Evolutionary conservation across 805 yeast species (phyloP).

Genomic region (Candida koratica): DNA sequence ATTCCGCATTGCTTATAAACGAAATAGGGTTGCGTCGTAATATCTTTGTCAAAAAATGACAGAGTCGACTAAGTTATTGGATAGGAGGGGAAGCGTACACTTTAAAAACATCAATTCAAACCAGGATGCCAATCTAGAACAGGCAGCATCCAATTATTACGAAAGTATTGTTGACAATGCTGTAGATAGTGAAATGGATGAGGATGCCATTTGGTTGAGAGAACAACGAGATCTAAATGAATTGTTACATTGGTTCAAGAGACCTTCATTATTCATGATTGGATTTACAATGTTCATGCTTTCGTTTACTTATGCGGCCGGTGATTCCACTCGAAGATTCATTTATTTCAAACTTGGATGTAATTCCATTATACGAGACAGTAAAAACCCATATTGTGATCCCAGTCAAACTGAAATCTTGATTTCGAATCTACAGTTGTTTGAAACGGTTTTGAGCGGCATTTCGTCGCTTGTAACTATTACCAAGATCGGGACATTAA

Average conservation of each 20-base stretch:
- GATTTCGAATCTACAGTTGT: constrained; percentile 49
- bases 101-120: constrained; percentile 7
- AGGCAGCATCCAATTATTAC: constrained; percentile 33
- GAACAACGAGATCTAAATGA: constrained; percentile 46
- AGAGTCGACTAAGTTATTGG: constrained; percentile 4
- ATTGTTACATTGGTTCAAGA: constrained; percentile 46
- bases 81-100: constrained; percentile 9
- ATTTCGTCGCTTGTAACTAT: constrained; percentile 48
- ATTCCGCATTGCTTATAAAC: no score
- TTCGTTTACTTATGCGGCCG: constrained; percentile 38
- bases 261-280: constrained; percentile 56
- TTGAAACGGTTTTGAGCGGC: constrained; percentile 39
- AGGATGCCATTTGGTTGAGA: constrained; percentile 46
- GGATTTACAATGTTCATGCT: constrained; percentile 39
- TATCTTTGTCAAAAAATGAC: constrained; percentile 1
- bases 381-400: constrained; percentile 21
- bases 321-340: constrained; percentile 41
- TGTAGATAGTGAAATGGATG: constrained; percentile 31
- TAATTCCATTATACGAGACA: constrained; percentile 16
- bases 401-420: constrained; percentile 33
- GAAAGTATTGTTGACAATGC: constrained; percentile 35
- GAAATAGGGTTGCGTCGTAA: no score
- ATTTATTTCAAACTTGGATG: constrained; percentile 29
- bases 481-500: constrained; percentile 44
- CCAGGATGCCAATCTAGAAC: constrained; percentile 19